Evolutionary conservation across 768 basidiomycete species (phyloP).

Genomic region (Agrocybe pediades): DNA sequence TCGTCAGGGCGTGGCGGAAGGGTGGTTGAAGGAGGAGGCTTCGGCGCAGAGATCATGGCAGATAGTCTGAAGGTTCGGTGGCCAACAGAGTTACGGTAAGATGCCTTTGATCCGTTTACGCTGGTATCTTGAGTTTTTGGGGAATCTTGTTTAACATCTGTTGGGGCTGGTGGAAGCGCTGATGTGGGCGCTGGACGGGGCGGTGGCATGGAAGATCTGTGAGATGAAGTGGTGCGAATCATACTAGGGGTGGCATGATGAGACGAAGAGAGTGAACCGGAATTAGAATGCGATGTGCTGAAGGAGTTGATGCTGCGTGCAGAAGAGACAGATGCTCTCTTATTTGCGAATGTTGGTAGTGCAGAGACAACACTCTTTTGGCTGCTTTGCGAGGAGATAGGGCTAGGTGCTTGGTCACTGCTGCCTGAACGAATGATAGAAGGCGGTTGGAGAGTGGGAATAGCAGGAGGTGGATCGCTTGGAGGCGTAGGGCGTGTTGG

Average conservation of each 20-base stretch:
- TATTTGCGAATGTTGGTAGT: slow-evolving; percentile 51
- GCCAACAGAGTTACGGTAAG: slow-evolving; percentile 59
- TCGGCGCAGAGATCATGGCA: slow-evolving; percentile 57
- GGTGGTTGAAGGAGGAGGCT: slow-evolving; percentile 58
- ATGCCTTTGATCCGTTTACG: slow-evolving; percentile 29
- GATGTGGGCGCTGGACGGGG: slow-evolving; percentile 72
- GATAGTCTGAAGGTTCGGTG: slow-evolving; percentile 62
- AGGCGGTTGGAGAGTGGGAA: slow-evolving; percentile 33
- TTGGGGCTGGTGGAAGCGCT: slow-evolving; percentile 70
- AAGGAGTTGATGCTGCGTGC: slow-evolving; percentile 43
- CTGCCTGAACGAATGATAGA: slow-evolving; percentile 32
- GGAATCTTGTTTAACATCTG: slow-evolving; percentile 22
- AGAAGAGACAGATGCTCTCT: slow-evolving; percentile 54
- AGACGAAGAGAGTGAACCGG: slow-evolving; percentile 7
- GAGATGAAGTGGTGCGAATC: slow-evolving; percentile 16
- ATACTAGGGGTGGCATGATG: not conserved
- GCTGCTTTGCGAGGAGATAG: slow-evolving; percentile 38
- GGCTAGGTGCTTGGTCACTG: slow-evolving; percentile 35
- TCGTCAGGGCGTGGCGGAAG: slow-evolving; percentile 76
- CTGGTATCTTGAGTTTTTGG: slow-evolving; percentile 20
- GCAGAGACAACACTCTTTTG: slow-evolving; percentile 46
- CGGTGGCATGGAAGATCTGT: slow-evolving; percentile 69
- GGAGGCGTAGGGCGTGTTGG: slow-evolving; percentile 61
- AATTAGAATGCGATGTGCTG: slow-evolving; percentile 41
- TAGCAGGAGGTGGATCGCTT: slow-evolving; percentile 57